Conservation (phyloP, 345 rosid genomes). For the Lumnitzera racemosa region DNA sequence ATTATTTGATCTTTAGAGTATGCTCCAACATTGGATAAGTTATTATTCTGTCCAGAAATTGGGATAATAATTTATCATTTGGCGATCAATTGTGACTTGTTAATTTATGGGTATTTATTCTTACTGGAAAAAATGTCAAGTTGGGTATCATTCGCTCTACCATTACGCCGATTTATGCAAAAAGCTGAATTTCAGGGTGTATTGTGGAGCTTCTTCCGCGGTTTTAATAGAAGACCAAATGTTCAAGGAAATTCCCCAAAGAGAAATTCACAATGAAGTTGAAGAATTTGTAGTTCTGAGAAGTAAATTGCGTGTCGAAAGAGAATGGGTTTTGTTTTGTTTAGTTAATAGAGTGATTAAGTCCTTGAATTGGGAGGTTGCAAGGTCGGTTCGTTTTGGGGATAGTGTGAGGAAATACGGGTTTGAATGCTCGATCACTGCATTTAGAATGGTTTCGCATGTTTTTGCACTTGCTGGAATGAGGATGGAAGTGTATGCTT, state of each 20-base stretch:
- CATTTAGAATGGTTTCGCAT: conserved; percentile 24
- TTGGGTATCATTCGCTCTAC: conserved; percentile 10
- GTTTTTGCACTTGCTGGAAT: conserved; percentile 24
- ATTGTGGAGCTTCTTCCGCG: conserved; percentile 20
- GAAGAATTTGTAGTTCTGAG: conserved; percentile 4
- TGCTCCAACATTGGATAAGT: background rate
- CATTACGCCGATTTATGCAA: background rate
- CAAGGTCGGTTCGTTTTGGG: conserved; percentile 20
- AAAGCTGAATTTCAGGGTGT: conserved; percentile 8
- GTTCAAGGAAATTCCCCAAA: conserved; percentile 15
- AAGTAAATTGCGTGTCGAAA: background rate
- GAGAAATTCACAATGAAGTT: conserved; percentile 5
- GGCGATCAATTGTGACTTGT: too few relatives aligned
- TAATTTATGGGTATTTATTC: conserved; percentile 10
- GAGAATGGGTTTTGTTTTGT: conserved; percentile 15
- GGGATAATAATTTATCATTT: too few relatives aligned
- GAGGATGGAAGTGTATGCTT: conserved; percentile 29
- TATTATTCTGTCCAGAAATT: background rate
- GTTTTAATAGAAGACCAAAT: conserved; percentile 23
- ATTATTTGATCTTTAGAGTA: background rate
- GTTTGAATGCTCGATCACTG: conserved; percentile 19
- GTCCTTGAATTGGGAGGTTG: conserved; percentile 37
- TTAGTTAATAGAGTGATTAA: conserved; percentile 30
- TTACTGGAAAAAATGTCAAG: conserved; percentile 10
- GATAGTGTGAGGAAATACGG: conserved; percentile 21